Conservation (phyloP, 345 rosid genomes). For the Lagerstroemia speciosa region DNA sequence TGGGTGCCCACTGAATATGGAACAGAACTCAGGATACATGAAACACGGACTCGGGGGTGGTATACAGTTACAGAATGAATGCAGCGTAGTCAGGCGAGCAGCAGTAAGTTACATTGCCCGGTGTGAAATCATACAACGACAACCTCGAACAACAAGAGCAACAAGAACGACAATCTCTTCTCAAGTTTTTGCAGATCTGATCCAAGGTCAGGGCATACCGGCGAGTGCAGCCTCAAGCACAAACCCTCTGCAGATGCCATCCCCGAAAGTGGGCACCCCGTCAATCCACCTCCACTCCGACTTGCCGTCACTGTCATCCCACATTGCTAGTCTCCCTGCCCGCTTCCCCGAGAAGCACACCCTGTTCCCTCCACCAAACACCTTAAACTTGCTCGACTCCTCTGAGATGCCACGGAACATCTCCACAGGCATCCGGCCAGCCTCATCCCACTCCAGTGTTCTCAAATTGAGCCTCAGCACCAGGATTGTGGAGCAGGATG, state of each 20-base stretch:
- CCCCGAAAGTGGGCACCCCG: slow-evolving; percentile 51
- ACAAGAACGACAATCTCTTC: not conserved
- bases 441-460: slow-evolving; percentile 85
- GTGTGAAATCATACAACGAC: not conserved
- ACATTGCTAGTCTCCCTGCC: slow-evolving; percentile 58
- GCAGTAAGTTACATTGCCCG: not conserved
- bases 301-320: slow-evolving; percentile 51
- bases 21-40: too few relatives aligned
- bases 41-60: too few relatives aligned
- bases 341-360: slow-evolving; percentile 81
- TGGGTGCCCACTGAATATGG: too few relatives aligned
- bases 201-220: slow-evolving; percentile 33
- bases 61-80: too few relatives aligned
- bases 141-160: not conserved
- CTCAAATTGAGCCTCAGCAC: slow-evolving; percentile 69
- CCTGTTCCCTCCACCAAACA: slow-evolving; percentile 73
- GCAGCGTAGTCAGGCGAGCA: not conserved
- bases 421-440: slow-evolving; percentile 76
- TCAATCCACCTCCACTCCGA: slow-evolving; percentile 75
- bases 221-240: slow-evolving; percentile 55
- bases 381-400: slow-evolving; percentile 66
- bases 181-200: not conserved
- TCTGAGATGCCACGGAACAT: slow-evolving; percentile 67
- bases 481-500: slow-evolving; percentile 68
- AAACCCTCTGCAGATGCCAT: slow-evolving; percentile 71